These are phyloP conservation scores for Digitaria exilis DNA, from an alignment of 202 grass and related monocot species.

Conservation along the genomic window DNA sequence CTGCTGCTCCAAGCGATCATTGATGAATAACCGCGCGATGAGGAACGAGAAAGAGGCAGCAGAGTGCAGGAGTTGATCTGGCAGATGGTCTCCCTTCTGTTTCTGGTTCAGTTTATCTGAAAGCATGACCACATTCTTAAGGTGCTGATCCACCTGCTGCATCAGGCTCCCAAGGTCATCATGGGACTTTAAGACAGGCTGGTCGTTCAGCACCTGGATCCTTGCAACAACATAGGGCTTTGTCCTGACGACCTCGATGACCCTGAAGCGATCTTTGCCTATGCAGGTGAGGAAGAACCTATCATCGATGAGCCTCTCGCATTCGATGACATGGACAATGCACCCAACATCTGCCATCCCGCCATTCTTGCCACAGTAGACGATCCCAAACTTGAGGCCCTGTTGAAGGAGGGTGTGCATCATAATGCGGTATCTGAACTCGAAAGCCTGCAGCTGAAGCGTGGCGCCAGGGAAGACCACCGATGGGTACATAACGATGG, in stretches of 20 bases:
- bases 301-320: constrained; percentile 62
- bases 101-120: constrained; percentile 56
- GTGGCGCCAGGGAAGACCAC: constrained; percentile 61
- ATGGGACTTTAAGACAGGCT: neutral
- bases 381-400: constrained; percentile 57
- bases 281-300: constrained; percentile 73
- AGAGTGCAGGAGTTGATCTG: constrained; percentile 32
- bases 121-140: constrained; percentile 52
- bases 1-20: constrained; percentile 53
- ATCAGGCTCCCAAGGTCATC: constrained; percentile 39
- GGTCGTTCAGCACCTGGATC: constrained; percentile 43
- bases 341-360: constrained; percentile 60
- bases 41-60: constrained; percentile 56
- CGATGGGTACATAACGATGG: constrained; percentile 47
- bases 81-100: constrained; percentile 26
- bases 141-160: constrained; percentile 48
- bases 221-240: constrained; percentile 69
- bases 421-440: constrained; percentile 87
- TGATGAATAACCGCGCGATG: constrained; percentile 44
- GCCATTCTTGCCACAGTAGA: constrained; percentile 37
- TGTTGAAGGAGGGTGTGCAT: constrained; percentile 67
- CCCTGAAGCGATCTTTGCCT: constrained; percentile 61
- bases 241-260: constrained; percentile 48
- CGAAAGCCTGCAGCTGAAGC: constrained; percentile 60
- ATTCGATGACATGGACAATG: constrained; percentile 52